phyloP scores from a whole-genome alignment of 352 stramenopile genomes.

The Phytophthora pisi region DNA sequence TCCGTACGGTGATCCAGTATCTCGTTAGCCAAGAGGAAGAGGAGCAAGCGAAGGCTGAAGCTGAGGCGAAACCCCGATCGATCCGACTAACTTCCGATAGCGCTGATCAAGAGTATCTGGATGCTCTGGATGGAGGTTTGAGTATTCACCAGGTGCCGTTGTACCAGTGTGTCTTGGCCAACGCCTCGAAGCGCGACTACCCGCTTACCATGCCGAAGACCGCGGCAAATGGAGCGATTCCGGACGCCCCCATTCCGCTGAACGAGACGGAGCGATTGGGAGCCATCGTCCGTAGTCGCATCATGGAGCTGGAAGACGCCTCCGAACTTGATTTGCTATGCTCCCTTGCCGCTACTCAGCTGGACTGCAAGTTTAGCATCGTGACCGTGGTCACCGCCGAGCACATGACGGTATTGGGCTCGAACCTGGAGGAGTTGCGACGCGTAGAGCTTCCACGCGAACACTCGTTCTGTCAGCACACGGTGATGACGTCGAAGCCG shows the following conservation, averaged over 20 bases:
- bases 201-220: slow-evolving; percentile 33
- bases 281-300: slow-evolving; percentile 43
- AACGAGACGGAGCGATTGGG: slow-evolving; percentile 54
- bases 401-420: slow-evolving; percentile 47
- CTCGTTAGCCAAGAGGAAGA: slow-evolving; percentile 42
- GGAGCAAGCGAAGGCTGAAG: slow-evolving; percentile 13
- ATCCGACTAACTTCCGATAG: slow-evolving; percentile 25
- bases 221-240: slow-evolving; percentile 27
- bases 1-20: slow-evolving; percentile 58
- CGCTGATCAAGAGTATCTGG: slow-evolving; percentile 31
- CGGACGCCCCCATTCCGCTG: slow-evolving; percentile 35
- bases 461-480: slow-evolving; percentile 66
- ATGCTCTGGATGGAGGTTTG: slow-evolving; percentile 21
- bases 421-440: slow-evolving; percentile 31
- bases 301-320: slow-evolving; percentile 48
- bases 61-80: slow-evolving; percentile 1
- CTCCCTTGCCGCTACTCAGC: slow-evolving; percentile 46
- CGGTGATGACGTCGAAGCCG: slow-evolving; percentile 64
- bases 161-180: slow-evolving; percentile 49
- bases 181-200: slow-evolving; percentile 47
- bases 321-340: slow-evolving; percentile 72
- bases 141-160: slow-evolving; percentile 31
- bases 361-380: slow-evolving; percentile 60
- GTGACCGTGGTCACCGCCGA: slow-evolving; percentile 63
- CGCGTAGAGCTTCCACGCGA: slow-evolving; percentile 43